Conservation (phyloP, 2,329 filamentous ascomycete genomes). For the Acrocalymma vagum region DNA sequence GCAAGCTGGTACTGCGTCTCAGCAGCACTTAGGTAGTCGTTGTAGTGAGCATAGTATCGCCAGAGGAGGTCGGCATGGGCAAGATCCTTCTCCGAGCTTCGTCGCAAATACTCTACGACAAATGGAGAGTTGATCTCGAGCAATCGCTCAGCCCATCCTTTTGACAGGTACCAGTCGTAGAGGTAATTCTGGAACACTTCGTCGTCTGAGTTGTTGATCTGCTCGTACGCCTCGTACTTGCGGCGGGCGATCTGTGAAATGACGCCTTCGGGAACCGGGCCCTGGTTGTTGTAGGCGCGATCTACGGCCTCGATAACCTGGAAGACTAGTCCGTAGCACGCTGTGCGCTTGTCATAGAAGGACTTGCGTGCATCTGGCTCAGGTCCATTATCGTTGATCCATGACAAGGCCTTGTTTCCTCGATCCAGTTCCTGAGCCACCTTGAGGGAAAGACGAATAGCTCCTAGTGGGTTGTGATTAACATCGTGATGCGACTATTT, state of each 20-base stretch:
- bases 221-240: conserved; percentile 85
- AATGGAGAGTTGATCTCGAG: conserved; percentile 85
- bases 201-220: conserved; percentile 87
- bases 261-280: conserved; percentile 79
- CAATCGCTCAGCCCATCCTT: conserved; percentile 85
- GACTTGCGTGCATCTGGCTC: conserved; percentile 71
- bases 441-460: conserved; percentile 84
- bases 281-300: conserved; percentile 70
- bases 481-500: not conserved
- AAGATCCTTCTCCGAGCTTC: conserved; percentile 75
- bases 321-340: conserved; percentile 89
- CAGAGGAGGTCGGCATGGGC: conserved; percentile 90
- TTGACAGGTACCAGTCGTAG: conserved; percentile 96
- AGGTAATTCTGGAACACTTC: conserved; percentile 95
- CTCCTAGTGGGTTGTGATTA: conserved; percentile 56
- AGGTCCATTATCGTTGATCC: conserved; percentile 85
- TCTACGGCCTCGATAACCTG: conserved; percentile 82
- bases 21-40: conserved; percentile 86
- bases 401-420: conserved; percentile 83
- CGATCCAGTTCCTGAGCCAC: conserved; percentile 88
- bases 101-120: conserved; percentile 84
- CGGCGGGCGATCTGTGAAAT: conserved; percentile 79
- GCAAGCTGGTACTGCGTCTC: conserved; percentile 85
- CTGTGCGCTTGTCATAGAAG: conserved; percentile 74
- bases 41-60: conserved; percentile 87